Evolutionary conservation across 176 grass and related monocot genomes (phyloP), one percentile per base, ranked within the genome.

Genomic region (Phoenix dactylifera): DNA sequence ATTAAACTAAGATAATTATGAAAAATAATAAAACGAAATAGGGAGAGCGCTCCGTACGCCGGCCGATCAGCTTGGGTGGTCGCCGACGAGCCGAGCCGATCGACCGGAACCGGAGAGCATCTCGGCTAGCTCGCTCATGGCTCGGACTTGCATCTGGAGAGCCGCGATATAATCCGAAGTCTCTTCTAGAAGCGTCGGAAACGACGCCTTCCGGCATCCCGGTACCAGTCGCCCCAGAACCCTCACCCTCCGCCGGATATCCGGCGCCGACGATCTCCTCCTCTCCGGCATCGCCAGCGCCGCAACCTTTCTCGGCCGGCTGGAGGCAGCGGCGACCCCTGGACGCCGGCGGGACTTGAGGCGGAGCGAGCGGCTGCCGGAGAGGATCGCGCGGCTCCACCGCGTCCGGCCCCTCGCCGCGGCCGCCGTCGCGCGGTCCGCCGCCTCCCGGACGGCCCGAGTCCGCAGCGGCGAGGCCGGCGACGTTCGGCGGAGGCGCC

Each of bases 131-230:
- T 76, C 81, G 61, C 75, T 81, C 87, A 98, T 91, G 73, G 79
- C 76, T 59, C 88, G 85, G 15, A 98, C 87, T 69, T 98, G 93
- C 93, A 98, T 88, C 84, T 98, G 76, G 2, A 98, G 84, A 44
- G 93, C 93, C 20, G 60, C 60, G 54, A 89, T 92, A 79, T 98
- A 98, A 65, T 98, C 93, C 16, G 73, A 81, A 19, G 73, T 70
- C 78, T 98, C 87, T 26, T 71, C 76, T 4, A 92, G 72, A 16
- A 98, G 84, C 30, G 61, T 70, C 57, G 81, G 78, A 30, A 98
- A 80, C 32, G 87, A 50, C 52, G 88, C 70, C 57, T 76, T 91
- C 50, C 80, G 79, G 81, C 93, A 83, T 16, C 93, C 93, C 4
- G 87, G 93, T 20, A 98, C 87, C 3, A 98, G 74, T 50, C 72